Base-by-base conservation (phyloP, 805 yeast genomes). In the Saturnispora ahearnii region DNA sequence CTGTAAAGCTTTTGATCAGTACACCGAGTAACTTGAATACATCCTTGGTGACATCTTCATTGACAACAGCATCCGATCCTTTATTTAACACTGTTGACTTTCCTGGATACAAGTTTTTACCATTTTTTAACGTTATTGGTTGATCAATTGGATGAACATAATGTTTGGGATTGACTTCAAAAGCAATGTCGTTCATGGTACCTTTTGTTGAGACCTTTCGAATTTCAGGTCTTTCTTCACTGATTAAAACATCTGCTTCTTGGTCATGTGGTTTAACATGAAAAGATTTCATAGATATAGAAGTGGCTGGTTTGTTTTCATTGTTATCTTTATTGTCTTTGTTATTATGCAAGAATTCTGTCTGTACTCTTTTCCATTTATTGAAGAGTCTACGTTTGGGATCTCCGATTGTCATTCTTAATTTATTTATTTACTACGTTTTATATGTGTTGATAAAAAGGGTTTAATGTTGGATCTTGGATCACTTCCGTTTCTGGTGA, bases 81-180 rank as follows among this genome's bases (percentile, higher is more conserved):
- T 26, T 26, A 26, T 5, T 26, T 5, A 8, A 26, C 6, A 5
- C 9, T 5, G 18, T 11, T 7, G 42, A 18, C 24, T 29, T 22
- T n/a, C 31, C 37, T 3, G 54, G 59, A 15, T 38, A 55, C n/a
- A 56, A 30, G 29, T 46, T 43, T 22, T 48, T 51, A 11, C 59
- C 59, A 43, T 55, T 53, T 42, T 51, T 48, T 15, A 56, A 37
- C 3, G 44, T 40, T 5, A 64, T 41, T 3, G 68, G 68, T 50
- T 60, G 62, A 48, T 64, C 68, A 8, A 64, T 37, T 3, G 68
- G 68, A 55, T 64, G 68, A 9, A 61, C 46, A 47, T 59, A 61
- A 38, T 30, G 26, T 6, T 49, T 46, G 50, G 53, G 47, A 36
- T 51, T 28, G 11, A 62, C 57, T 50, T 64, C 68, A 48, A 63